Evolutionary conservation across 306 rosid species (phyloP).

Genomic region (Luffa aegyptiaca): DNA sequence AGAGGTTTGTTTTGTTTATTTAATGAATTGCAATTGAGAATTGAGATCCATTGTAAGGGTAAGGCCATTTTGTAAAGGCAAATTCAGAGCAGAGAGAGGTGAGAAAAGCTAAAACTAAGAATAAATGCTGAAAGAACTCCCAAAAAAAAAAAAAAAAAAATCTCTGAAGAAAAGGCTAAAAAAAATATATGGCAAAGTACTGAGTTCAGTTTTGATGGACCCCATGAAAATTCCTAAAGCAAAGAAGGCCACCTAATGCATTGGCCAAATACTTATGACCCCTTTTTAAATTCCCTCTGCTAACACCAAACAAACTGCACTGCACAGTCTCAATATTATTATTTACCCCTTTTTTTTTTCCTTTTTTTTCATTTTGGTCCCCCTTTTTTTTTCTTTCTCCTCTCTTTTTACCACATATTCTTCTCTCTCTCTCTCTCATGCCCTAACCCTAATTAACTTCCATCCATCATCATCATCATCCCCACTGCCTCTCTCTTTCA

Average conservation of each 20-base stretch:
- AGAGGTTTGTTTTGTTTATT: too few relatives aligned
- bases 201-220: neutral
- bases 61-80: neutral
- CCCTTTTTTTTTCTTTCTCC: neutral
- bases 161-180: neutral
- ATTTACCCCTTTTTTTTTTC: neutral
- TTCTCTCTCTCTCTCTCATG: neutral
- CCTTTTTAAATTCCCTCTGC: neutral
- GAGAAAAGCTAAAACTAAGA: neutral
- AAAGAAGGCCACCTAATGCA: neutral
- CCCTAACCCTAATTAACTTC: neutral
- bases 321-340: neutral
- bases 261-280: slow-evolving; percentile 4
- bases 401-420: neutral
- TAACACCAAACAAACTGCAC: neutral
- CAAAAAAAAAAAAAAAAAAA: neutral
- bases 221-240: neutral
- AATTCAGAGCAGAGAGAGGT: neutral
- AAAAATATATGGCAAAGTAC: slow-evolving; percentile 1
- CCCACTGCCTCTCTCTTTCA: neutral
- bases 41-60: neutral
- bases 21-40: neutral
- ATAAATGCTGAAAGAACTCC: neutral
- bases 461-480: neutral
- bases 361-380: neutral